Base-by-base conservation (phyloP, 345 rosid species). In the Combretum micranthum region DNA sequence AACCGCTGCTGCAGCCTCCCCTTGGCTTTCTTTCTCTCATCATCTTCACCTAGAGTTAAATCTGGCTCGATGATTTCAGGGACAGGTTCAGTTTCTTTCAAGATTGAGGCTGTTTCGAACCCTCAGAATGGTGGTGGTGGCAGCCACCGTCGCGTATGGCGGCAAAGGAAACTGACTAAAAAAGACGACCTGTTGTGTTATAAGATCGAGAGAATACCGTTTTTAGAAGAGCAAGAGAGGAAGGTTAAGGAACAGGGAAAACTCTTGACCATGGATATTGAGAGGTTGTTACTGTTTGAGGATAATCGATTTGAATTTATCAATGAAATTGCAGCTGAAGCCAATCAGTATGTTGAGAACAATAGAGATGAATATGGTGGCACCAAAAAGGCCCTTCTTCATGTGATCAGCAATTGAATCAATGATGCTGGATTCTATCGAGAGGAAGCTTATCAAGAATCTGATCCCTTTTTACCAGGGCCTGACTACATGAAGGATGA, bases 211-310 rank as follows among this genome's bases (percentile, higher is more conserved):
- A 71, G 98, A 68, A 69, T 79, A 50, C 96, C 98, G 6, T 88
- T 91, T 77, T 76, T 91, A 14, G 96, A 91, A 81, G 98, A 88
- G 77, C 89, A 82, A 54, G 86, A 74, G 59, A 76, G 96, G 82
- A 80, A 78, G 73, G 62, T 91, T 16, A 64, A 44, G 61, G 96
- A 91, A 53, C 75, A 69, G 12, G 90, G 88, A 15, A 77, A 82
- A 75, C 73, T 79, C 0, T 39, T 84, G 75, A 67, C 88, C 0
- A 77, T 81, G 79, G 98, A 92, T 60, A 83, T 92, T 8, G 79
- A 88, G 61, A 72, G 82, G 66, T 61, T 92, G 39, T 60, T 86
- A 75, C 68, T 78, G 47, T 79, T 87, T 0, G 98, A 86, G 71
- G 95, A 86, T 50, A 92, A 86, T 49, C 71, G 83, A 19, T 92